phyloP scores from a whole-genome alignment of 352 stramenopile genomes.

The Phytophthora constricta region DNA sequence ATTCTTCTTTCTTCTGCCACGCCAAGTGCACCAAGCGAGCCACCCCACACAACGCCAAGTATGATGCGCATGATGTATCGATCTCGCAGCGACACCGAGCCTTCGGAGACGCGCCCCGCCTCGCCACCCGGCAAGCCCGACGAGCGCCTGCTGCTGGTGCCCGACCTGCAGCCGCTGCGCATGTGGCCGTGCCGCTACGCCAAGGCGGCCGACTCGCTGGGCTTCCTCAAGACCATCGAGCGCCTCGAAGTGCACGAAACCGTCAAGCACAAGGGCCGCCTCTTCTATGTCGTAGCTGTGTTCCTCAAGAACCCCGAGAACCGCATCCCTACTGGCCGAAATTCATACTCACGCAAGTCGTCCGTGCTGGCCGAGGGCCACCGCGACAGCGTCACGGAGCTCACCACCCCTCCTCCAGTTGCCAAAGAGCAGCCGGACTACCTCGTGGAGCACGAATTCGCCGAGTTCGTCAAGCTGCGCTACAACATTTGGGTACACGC shows the following conservation, averaged over 20 bases:
- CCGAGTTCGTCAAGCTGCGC: conserved; percentile 51
- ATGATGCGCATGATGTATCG: conserved; percentile 33
- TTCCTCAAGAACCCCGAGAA: conserved; percentile 53
- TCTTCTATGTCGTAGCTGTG: conserved; percentile 47
- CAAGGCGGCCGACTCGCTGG: conserved; percentile 44
- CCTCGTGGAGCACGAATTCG: conserved; percentile 42
- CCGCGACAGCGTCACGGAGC: conserved; percentile 18
- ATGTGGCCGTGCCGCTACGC: conserved; percentile 55
- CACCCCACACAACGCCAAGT: conserved; percentile 4
- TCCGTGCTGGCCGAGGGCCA: conserved; percentile 15
- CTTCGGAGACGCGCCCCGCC: conserved; percentile 22
- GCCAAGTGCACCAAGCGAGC: not conserved
- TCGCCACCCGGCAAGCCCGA: conserved; percentile 24
- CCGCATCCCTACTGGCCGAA: conserved; percentile 51
- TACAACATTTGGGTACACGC: conserved; percentile 50
- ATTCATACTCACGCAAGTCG: conserved; percentile 32
- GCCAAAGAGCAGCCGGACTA: conserved; percentile 43
- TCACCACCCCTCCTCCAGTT: not conserved
- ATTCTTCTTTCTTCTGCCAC: conserved; percentile 20
- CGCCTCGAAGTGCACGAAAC: conserved; percentile 42
- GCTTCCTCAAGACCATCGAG: conserved; percentile 50
- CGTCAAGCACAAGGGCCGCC: conserved; percentile 39
- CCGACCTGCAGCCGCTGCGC: conserved; percentile 43
- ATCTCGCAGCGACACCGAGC: not conserved
- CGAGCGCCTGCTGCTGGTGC: conserved; percentile 30